These are phyloP conservation scores for Cladosporium cucumerinum DNA, from an alignment of 2,329 filamentous ascomycete genomes.

Conservation along the genomic window DNA sequence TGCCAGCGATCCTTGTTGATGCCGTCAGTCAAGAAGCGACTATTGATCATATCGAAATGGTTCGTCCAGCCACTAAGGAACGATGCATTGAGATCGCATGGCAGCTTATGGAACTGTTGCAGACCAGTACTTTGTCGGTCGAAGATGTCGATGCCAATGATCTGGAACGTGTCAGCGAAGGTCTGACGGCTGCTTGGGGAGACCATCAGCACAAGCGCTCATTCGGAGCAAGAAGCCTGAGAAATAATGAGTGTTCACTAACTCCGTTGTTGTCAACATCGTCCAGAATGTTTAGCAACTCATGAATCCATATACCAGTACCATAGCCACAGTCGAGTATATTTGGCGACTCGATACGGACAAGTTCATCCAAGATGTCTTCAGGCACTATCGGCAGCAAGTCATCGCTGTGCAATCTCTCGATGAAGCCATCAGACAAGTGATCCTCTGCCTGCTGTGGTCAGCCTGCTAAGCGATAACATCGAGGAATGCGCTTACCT, in stretches of 20 bases:
- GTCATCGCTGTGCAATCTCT: background rate
- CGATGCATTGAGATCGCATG: background rate
- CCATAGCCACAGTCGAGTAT: constrained; percentile 6
- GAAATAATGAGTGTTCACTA: background rate
- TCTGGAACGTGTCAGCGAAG: background rate
- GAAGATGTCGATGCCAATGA: constrained; percentile 4
- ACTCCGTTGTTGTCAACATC: background rate
- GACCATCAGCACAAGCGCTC: background rate
- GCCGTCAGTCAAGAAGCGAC: constrained; percentile 1
- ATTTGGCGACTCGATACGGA: background rate
- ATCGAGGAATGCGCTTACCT: background rate
- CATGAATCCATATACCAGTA: background rate
- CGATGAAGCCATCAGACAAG: background rate
- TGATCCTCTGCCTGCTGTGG: background rate
- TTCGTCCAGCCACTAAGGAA: background rate
- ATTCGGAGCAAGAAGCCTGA: too few relatives aligned
- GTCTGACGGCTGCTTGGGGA: too few relatives aligned
- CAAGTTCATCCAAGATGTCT: background rate
- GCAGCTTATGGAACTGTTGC: background rate
- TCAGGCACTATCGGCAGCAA: background rate
- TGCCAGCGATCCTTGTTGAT: background rate
- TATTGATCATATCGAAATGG: constrained; percentile 9
- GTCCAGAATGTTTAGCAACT: background rate
- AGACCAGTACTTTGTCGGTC: background rate
- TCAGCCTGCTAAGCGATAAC: too few relatives aligned